Conservation (phyloP, 139 green algal genomes). For the Spirogloea muscicola region DNA sequence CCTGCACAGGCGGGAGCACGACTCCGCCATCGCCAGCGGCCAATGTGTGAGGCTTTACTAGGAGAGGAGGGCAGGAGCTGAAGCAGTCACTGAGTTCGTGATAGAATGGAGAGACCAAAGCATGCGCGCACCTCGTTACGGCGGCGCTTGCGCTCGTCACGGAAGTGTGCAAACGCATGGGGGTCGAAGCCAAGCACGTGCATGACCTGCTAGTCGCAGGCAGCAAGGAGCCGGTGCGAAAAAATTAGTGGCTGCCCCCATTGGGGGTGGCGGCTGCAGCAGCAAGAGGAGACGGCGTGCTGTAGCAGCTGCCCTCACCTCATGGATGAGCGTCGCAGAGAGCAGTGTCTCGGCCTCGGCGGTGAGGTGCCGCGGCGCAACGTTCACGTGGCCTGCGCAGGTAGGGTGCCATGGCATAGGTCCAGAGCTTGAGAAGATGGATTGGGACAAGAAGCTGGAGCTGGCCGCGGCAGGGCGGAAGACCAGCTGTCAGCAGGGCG, state of each 20-base stretch:
- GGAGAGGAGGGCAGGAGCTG: too few relatives aligned
- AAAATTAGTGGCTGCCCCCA: too few relatives aligned
- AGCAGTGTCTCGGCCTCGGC: slow-evolving; percentile 4
- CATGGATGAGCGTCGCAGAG: slow-evolving; percentile 4
- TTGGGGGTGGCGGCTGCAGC: background rate
- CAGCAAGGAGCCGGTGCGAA: too few relatives aligned
- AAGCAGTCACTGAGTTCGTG: too few relatives aligned
- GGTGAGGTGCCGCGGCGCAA: slow-evolving; percentile 3
- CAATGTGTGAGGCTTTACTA: too few relatives aligned
- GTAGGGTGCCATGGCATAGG: too few relatives aligned
- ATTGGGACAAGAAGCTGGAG: too few relatives aligned
- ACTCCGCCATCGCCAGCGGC: too few relatives aligned
- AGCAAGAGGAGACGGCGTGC: background rate
- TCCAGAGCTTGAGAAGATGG: too few relatives aligned
- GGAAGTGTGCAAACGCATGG: slow-evolving; percentile 4
- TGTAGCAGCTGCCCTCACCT: slow-evolving; percentile 1
- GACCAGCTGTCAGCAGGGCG: background rate
- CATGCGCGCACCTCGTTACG: background rate
- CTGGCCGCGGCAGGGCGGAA: too few relatives aligned
- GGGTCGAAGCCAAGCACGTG: slow-evolving; percentile 31
- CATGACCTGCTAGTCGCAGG: slow-evolving; percentile 10
- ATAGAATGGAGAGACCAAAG: too few relatives aligned
- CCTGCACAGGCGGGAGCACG: too few relatives aligned
- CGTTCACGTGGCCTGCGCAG: slow-evolving; percentile 22
- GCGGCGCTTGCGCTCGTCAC: slow-evolving; percentile 10